Conservation (phyloP, 2,329 filamentous ascomycete species). For the Diatrype stigma region DNA sequence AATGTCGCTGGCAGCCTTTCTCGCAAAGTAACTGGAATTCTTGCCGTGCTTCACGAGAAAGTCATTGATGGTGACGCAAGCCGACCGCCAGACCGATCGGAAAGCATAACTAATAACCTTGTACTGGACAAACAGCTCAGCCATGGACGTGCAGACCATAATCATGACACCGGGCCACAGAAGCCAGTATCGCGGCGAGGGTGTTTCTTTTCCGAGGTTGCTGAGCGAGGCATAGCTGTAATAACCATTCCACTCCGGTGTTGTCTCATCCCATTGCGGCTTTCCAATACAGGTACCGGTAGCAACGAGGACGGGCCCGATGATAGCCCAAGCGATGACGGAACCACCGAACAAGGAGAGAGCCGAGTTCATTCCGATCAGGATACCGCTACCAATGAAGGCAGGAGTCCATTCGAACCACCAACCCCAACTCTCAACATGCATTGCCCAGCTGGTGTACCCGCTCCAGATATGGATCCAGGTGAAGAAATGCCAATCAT, state of each 20-base stretch:
- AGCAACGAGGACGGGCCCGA: conserved; percentile 53
- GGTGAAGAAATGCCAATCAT: conserved; percentile 52
- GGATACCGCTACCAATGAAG: conserved; percentile 55
- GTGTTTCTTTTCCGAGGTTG: conserved; percentile 27
- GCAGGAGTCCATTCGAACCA: conserved; percentile 53
- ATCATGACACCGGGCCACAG: conserved; percentile 40
- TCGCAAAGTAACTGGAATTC: conserved; percentile 37
- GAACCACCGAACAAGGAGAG: conserved; percentile 54
- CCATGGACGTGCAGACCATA: conserved; percentile 37
- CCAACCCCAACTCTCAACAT: conserved; percentile 57
- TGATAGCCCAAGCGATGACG: conserved; percentile 52
- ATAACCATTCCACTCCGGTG: conserved; percentile 40
- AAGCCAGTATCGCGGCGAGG: conserved; percentile 37
- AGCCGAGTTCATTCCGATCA: conserved; percentile 55
- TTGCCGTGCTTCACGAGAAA: conserved; percentile 37
- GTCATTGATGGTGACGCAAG: conserved; percentile 37
- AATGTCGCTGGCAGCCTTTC: conserved; percentile 28
- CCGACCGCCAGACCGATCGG: conserved; percentile 44
- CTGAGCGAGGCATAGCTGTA: conserved; percentile 32
- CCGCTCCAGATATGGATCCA: conserved; percentile 52
- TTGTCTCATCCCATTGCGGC: conserved; percentile 24
- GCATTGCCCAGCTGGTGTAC: conserved; percentile 45
- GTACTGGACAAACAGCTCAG: conserved; percentile 35
- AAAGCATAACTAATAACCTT: conserved; percentile 34
- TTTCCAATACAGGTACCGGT: conserved; percentile 44